Evolutionary conservation across 306 rosid species (phyloP), one percentile per base, ranked within the genome.

Genomic region (Purshia tridentata): DNA sequence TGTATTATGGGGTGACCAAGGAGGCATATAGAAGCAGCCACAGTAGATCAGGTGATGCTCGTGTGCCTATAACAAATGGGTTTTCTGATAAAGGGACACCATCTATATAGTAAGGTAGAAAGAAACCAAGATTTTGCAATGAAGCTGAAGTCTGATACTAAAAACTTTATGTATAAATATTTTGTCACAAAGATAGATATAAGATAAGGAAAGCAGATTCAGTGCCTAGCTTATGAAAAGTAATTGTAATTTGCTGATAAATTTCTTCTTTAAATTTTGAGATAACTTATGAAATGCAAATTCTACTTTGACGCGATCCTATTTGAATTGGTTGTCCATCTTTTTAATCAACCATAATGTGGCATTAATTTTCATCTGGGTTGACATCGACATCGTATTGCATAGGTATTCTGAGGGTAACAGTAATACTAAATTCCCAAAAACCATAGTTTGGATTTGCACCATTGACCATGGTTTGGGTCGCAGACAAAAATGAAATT

Each of bases 1-100:
- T 83, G 57, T 93, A 83, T 59, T 84, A 79, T 78, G 96, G 98
- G 22, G 77, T 77, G 53, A 83, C 89, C 4, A 93, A 87, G 81
- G 90, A 90, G 72, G 64, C 79, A 42, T 86, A 50, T 77, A 84
- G 96, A 79, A 64, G 81, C 60, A 37, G 62, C 63, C 76, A 8
- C 67, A 72, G 2, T 0, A 40, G 19, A 18, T 59, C 6, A 2
- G 63, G 63, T 9, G 73, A n/a, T 19, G 37, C 19, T 39, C 6
- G 12, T 14, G 6, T 14, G 44, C 45, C 40, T 9, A 12, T 39
- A 29, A 67, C 59, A n/a, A 5, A 5, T 15, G 60, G 5, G 9
- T 35, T 41, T 67, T 49, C n/a, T 49, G 47, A 13, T 6, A 1
- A 29, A 4, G 6, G 23, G 14, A 9, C 11, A 22, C 7, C 9